Percentiles rank a stretch among this genome's conserved stretches.
Evolutionary conservation across 78 protist species (phyloP).

Genomic region (Chrysochromulina parva): DNA sequence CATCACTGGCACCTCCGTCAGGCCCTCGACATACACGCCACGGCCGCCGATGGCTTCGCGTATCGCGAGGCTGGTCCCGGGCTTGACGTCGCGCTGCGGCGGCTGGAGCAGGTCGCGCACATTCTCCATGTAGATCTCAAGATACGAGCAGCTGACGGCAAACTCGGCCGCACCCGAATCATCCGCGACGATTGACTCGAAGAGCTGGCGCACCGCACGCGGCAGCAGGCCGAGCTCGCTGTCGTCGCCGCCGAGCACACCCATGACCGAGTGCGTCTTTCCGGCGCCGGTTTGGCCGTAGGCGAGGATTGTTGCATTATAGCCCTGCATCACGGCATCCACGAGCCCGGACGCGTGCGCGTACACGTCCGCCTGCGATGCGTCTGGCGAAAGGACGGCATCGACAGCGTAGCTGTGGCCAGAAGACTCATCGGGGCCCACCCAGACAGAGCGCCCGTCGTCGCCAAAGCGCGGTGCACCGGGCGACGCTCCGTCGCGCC

Average conservation of each 20-base stretch:
- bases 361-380: background rate
- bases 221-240: background rate
- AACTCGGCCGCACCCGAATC: background rate
- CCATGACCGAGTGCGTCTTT: conserved; percentile 6
- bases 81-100: background rate
- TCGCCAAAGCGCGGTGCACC: background rate
- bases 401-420: background rate
- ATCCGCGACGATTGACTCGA: background rate
- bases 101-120: conserved; percentile 13
- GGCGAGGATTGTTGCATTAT: conserved; percentile 21
- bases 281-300: conserved; percentile 29
- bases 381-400: background rate
- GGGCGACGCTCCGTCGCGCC: background rate
- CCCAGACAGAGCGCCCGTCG: background rate
- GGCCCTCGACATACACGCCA: background rate
- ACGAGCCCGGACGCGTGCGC: background rate
- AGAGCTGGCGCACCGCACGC: background rate
- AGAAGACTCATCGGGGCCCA: background rate
- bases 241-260: background rate
- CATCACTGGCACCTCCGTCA: background rate
- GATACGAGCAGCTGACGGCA: background rate
- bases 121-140: conserved; percentile 5
- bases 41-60: background rate
- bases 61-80: background rate
- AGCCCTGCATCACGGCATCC: conserved; percentile 25